Evolutionary conservation across 495 filamentous ascomycete species (phyloP).

Genomic region (Penicillium soppii): DNA sequence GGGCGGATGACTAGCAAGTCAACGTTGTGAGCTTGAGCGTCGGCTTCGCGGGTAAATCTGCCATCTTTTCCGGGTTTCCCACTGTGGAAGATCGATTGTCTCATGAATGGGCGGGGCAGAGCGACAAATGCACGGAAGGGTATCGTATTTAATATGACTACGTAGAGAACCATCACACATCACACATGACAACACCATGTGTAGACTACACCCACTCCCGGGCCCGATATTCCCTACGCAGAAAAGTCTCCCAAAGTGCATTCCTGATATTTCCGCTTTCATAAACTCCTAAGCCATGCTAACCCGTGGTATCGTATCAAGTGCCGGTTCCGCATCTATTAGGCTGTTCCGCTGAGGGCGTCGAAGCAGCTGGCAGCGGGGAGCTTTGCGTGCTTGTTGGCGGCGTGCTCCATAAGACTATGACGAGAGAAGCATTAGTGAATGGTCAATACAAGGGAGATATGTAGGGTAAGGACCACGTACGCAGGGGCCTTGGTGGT

Average conservation of each 20-base stretch:
- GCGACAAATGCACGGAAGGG: too few relatives aligned
- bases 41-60: too few relatives aligned
- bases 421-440: background rate
- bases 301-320: constrained; percentile 12
- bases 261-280: constrained; percentile 2
- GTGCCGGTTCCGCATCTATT: background rate
- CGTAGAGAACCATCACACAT: constrained; percentile 1
- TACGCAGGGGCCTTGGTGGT: constrained; percentile 32
- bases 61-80: too few relatives aligned
- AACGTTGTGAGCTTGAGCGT: too few relatives aligned
- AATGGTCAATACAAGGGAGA: background rate
- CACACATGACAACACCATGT: too few relatives aligned
- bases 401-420: constrained; percentile 30
- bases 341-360: constrained; percentile 10
- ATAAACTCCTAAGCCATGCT: constrained; percentile 17
- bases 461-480: constrained; percentile 5
- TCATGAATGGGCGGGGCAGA: too few relatives aligned
- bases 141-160: too few relatives aligned
- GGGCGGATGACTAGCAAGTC: too few relatives aligned
- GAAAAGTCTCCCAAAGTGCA: background rate
- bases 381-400: constrained; percentile 31
- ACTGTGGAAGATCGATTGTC: too few relatives aligned
- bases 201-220: too few relatives aligned
- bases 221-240: too few relatives aligned
- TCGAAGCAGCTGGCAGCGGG: constrained; percentile 28